Conservation (phyloP, 2,329 filamentous ascomycete genomes). For the Pseudogymnoascus sp. region DNA sequence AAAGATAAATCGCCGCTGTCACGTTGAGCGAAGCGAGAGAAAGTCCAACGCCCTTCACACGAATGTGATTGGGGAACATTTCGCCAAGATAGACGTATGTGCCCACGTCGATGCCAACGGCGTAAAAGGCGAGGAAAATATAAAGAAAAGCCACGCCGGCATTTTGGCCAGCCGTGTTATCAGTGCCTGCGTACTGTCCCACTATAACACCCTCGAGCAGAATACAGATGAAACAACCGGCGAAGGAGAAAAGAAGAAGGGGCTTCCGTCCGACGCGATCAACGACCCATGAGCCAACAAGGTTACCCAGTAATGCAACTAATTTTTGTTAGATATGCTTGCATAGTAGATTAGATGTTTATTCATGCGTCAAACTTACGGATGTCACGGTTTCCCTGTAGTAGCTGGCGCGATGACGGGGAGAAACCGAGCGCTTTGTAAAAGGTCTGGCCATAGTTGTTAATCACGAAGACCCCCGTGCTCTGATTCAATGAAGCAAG, state of each 20-base stretch:
- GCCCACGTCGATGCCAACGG: not conserved
- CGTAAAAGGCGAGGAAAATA: not conserved
- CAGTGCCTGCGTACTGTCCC: not conserved
- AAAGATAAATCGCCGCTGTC: conserved; percentile 9
- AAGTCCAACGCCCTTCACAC: conserved; percentile 11
- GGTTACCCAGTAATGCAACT: not conserved
- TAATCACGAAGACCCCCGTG: not conserved
- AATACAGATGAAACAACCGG: not conserved
- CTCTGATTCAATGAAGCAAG: not conserved
- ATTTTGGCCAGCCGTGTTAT: not conserved
- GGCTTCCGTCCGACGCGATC: conserved; percentile 1
- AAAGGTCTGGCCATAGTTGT: conserved; percentile 9
- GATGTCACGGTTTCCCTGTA: no score
- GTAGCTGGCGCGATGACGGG: no score
- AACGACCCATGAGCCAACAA: not conserved
- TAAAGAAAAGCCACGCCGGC: not conserved
- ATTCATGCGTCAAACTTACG: no score
- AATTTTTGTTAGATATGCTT: no score
- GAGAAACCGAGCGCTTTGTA: conserved; percentile 2
- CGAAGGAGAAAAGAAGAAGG: conserved; percentile 9
- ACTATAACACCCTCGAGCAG: conserved; percentile 11
- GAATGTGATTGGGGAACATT: conserved; percentile 13
- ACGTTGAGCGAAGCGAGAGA: not conserved
- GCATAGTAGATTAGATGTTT: no score
- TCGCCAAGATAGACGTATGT: conserved; percentile 8